These are phyloP conservation scores for Pichia paraexigua DNA, from an alignment of 805 yeast genomes.

Conservation along the genomic window DNA sequence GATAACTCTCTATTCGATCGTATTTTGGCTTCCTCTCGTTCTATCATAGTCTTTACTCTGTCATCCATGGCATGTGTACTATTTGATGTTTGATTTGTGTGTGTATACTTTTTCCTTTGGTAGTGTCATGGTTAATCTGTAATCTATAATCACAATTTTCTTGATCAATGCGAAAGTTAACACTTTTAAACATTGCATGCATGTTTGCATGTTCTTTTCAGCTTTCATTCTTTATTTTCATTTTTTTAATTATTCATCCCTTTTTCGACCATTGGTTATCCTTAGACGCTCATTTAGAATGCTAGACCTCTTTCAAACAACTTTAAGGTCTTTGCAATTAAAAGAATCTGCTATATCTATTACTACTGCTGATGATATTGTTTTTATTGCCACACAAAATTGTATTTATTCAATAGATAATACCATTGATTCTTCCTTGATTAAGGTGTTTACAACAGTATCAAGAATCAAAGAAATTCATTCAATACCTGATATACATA, in stretches of 20 bases:
- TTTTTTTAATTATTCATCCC: background rate
- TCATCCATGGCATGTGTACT: constrained; percentile 1
- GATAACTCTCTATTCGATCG: background rate
- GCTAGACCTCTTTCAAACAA: background rate
- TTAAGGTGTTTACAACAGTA: background rate
- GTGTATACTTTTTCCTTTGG: too few species aligned
- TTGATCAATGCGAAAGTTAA: background rate
- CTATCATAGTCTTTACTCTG: constrained; percentile 3
- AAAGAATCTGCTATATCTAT: background rate
- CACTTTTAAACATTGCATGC: background rate
- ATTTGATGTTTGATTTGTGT: too few species aligned
- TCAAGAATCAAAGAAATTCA: background rate
- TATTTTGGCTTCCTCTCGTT: constrained; percentile 5
- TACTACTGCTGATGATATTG: background rate
- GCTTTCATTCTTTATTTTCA: background rate
- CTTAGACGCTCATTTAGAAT: background rate
- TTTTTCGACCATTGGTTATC: background rate
- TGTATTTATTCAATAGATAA: background rate
- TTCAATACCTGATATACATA: constrained; percentile 1
- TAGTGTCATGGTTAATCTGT: too few species aligned
- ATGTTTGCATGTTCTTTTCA: background rate
- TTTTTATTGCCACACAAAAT: constrained; percentile 1
- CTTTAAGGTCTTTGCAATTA: background rate
- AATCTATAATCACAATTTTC: too few species aligned
- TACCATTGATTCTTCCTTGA: background rate